These are phyloP conservation scores for Trichomonascaceae sp. DNA, from an alignment of 1,139 yeast genomes.

Conservation along the genomic window DNA sequence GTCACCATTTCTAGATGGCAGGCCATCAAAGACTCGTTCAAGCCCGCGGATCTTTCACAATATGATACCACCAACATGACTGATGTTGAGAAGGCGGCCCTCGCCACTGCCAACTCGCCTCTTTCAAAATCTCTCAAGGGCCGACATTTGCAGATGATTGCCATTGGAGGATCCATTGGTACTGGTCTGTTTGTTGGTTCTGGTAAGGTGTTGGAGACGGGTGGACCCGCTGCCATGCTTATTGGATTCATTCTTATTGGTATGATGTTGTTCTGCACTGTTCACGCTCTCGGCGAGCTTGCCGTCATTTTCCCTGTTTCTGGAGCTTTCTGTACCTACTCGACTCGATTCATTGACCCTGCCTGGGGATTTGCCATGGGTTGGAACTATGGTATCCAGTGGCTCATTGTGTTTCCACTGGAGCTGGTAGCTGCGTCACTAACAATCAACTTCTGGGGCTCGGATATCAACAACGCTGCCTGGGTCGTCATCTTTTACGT, in stretches of 20 bases:
- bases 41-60: constrained; percentile 40
- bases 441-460: constrained; percentile 52
- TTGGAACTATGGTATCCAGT: constrained; percentile 68
- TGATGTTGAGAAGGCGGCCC: constrained; percentile 56
- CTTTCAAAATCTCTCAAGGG: constrained; percentile 47
- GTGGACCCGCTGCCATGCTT: constrained; percentile 58
- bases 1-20: constrained; percentile 3
- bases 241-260: constrained; percentile 37
- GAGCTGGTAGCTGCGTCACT: constrained; percentile 69
- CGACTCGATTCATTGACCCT: constrained; percentile 46
- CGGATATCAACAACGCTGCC: constrained; percentile 48
- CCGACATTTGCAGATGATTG: constrained; percentile 73
- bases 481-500: constrained; percentile 54
- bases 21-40: constrained; percentile 26
- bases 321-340: constrained; percentile 46
- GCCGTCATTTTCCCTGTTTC: constrained; percentile 49
- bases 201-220: constrained; percentile 40
- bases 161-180: constrained; percentile 82
- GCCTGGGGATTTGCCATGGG: constrained; percentile 70
- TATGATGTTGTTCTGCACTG: constrained; percentile 37
- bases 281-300: constrained; percentile 48
- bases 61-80: constrained; percentile 48
- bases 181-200: constrained; percentile 59
- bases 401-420: constrained; percentile 62
- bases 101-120: constrained; percentile 57